Base-by-base conservation (phyloP, 805 yeast genomes). In the Saccharomyces paradoxus region DNA sequence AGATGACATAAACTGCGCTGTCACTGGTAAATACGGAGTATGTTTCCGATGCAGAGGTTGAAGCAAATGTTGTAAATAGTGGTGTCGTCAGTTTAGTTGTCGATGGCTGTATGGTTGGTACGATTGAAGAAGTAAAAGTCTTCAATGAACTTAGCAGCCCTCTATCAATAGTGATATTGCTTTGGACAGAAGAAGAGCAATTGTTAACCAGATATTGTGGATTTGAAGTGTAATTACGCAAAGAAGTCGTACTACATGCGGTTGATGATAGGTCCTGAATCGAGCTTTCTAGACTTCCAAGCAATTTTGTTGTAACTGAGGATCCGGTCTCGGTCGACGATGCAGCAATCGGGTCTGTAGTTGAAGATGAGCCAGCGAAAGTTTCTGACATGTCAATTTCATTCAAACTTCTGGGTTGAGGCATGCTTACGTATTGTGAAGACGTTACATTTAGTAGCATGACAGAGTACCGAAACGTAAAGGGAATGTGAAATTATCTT, bases 11-110 rank as follows among this genome's bases (percentile, higher is more conserved):
- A 17, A 46, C 53, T 9, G 54, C 47, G 21, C 31, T 31, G 1
- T 56, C 22, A 31, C 52, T 53, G 13, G 50, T 47, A 5, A 60
- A 58, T 14, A 56, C 51, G 24, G 57, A 50, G 41, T 54, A 60
- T 32, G 47, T 49, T 26, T 57, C 49, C 13, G 49, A 44, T 27
- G 24, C 30, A 1, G 52, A 48, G 10, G 63, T 50, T 5, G 56
- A 22, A 13, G 58, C 46, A 12, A 41, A 50, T 26, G 51, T 46
- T 41, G 48, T 44, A 8, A 50, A 53, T 7, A 54, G 41, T 10
- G 53, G 50, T 22, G 51, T 41, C 5, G 55, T 32, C 13, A 32
- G 26, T n/a, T 28, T n/a, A 28, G 31, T 48, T 14, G 50, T 28
- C 22, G 50, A 48, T 7, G 50, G 50, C 14, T 48, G 41, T n/a